Conservation (phyloP, 768 basidiomycete genomes). For the Clavaria fumosa region DNA sequence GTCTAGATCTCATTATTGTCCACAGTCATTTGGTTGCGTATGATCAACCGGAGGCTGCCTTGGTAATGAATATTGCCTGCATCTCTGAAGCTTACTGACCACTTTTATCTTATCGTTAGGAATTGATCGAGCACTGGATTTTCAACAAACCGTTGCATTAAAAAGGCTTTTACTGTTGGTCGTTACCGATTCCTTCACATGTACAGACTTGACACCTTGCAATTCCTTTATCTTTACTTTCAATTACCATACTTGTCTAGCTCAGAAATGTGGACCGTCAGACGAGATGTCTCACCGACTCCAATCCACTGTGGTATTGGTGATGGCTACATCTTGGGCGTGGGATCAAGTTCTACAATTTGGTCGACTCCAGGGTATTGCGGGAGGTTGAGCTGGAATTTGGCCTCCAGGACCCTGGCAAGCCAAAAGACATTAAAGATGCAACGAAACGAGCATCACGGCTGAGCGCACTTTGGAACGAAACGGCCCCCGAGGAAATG, state of each 20-base stretch:
- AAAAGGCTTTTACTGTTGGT: too few species aligned
- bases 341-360: slow-evolving; percentile 57
- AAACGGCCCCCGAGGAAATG: slow-evolving; percentile 96
- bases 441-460: background rate
- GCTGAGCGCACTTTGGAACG: slow-evolving; percentile 61
- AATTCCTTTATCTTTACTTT: too few species aligned
- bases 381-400: slow-evolving; percentile 67
- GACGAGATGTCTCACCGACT: background rate
- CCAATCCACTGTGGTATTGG: slow-evolving; percentile 1
- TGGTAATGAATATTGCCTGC: too few species aligned
- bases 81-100: too few species aligned
- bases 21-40: slow-evolving; percentile 77
- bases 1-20: slow-evolving; percentile 5
- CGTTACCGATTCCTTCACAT: too few species aligned
- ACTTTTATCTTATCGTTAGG: too few species aligned
- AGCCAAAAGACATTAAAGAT: background rate
- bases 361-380: slow-evolving; percentile 66
- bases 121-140: too few species aligned
- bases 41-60: slow-evolving; percentile 78
- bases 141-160: too few species aligned
- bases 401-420: slow-evolving; percentile 52
- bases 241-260: too few species aligned
- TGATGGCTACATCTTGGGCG: background rate
- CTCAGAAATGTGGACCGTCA: background rate
- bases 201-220: too few species aligned